These are phyloP conservation scores for Tetrapisispora nanseiensis DNA, from an alignment of 805 yeast genomes.

Conservation along the genomic window DNA sequence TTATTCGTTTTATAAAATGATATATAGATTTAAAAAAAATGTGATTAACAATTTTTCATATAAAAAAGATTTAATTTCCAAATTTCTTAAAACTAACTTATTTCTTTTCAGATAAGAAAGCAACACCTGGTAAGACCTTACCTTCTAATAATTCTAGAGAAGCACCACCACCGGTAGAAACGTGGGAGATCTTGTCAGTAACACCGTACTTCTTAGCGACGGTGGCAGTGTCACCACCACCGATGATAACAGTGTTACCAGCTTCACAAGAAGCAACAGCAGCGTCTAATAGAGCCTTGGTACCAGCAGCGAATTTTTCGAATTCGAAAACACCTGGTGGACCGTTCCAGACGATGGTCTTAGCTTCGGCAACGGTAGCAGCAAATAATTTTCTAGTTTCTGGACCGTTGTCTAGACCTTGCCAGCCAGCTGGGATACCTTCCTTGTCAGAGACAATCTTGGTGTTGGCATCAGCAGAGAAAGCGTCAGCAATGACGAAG, in stretches of 20 bases:
- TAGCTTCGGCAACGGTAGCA: constrained; percentile 79
- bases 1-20: constrained; percentile 4
- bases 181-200: constrained; percentile 92
- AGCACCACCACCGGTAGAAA: constrained; percentile 99
- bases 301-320: constrained; percentile 83
- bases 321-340: constrained; percentile 99
- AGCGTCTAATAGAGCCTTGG: constrained; percentile 82
- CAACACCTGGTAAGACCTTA: constrained; percentile 96
- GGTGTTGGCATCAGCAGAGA: constrained; percentile 81
- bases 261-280: constrained; percentile 75
- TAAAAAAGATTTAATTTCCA: background rate
- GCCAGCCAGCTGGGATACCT: constrained; percentile 92
- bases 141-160: constrained; percentile 98
- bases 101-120: constrained; percentile 72
- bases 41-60: background rate
- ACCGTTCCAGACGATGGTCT: constrained; percentile 99
- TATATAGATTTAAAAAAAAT: background rate
- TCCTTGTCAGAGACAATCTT: constrained; percentile 77
- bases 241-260: constrained; percentile 89
- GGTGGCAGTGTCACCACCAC: constrained; percentile 99
- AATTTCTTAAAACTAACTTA: constrained; percentile 9
- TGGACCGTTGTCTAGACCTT: constrained; percentile 95
- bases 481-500: constrained; percentile 90
- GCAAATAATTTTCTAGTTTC: constrained; percentile 72
- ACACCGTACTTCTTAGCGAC: constrained; percentile 97